Evolutionary conservation across 1,284 basidiomycete species (phyloP).

Genomic region (Xerocomus cyaneibrunnescens): DNA sequence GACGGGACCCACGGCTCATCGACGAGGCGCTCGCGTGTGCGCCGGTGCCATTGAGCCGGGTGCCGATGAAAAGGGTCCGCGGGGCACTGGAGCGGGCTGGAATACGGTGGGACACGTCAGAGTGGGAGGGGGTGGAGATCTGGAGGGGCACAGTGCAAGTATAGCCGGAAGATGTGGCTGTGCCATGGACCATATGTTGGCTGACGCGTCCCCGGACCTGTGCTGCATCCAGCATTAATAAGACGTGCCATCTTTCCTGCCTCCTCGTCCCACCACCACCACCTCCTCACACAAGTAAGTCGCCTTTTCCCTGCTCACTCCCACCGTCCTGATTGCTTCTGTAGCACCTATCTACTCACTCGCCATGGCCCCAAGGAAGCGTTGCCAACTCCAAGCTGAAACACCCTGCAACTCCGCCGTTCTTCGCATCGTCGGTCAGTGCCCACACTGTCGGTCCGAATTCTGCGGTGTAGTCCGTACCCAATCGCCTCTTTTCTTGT

Average conservation of each 20-base stretch:
- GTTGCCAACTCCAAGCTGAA: slow-evolving; percentile 71
- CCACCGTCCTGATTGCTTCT: background rate
- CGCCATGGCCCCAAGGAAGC: slow-evolving; percentile 77
- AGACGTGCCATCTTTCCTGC: slow-evolving; percentile 10
- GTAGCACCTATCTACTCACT: background rate
- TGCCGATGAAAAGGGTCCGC: slow-evolving; percentile 59
- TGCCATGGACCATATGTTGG: slow-evolving; percentile 18
- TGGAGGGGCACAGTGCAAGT: slow-evolving; percentile 44
- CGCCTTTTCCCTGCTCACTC: background rate
- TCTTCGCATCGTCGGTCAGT: slow-evolving; percentile 79
- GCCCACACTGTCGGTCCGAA: slow-evolving; percentile 70
- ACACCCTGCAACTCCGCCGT: slow-evolving; percentile 74
- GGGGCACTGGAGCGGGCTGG: slow-evolving; percentile 63
- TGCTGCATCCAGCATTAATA: slow-evolving; percentile 27
- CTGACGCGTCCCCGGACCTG: slow-evolving; percentile 36
- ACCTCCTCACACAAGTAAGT: slow-evolving; percentile 4
- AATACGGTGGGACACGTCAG: slow-evolving; percentile 57
- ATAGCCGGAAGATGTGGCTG: slow-evolving; percentile 20
- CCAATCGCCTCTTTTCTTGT: slow-evolving; percentile 1
- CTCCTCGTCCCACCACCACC: slow-evolving; percentile 6
- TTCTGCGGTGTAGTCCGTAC: slow-evolving; percentile 75
- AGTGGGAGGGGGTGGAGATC: slow-evolving; percentile 77
- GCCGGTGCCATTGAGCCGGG: slow-evolving; percentile 55
- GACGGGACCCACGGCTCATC: slow-evolving; percentile 69
- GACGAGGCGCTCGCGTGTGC: slow-evolving; percentile 51